These are phyloP conservation scores for Chloris gayana DNA, from an alignment of 176 grass and related monocot species.

Conservation along the genomic window DNA sequence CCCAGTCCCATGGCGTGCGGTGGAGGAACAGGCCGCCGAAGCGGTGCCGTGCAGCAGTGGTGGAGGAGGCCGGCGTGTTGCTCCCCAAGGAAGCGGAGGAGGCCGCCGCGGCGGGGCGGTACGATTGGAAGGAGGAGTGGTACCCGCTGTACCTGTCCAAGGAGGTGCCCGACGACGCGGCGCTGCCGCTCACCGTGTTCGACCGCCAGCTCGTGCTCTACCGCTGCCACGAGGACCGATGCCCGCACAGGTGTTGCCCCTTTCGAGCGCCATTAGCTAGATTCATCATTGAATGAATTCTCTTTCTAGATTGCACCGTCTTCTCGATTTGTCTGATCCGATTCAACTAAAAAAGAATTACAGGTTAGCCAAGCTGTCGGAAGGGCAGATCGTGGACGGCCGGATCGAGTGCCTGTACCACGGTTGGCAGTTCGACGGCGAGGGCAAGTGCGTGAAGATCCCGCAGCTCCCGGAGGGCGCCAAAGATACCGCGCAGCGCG, in stretches of 20 bases:
- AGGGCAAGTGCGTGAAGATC: conserved; percentile 89
- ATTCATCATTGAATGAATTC: no score
- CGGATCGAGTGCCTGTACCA: conserved; percentile 94
- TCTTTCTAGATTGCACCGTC: no score
- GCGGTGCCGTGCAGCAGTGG: conserved; percentile 48
- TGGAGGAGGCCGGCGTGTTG: conserved; percentile 64
- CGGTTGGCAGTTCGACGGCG: conserved; percentile 93
- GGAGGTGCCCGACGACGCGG: conserved; percentile 78
- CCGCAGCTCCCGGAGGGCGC: conserved; percentile 79
- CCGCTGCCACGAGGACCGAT: conserved; percentile 88
- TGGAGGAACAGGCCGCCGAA: conserved; percentile 1
- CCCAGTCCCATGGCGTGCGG: background rate
- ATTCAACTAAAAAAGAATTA: no score
- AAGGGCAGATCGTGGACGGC: conserved; percentile 86
- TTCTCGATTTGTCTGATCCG: no score
- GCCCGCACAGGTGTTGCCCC: conserved; percentile 88
- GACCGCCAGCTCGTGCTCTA: conserved; percentile 90
- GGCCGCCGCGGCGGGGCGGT: conserved; percentile 34
- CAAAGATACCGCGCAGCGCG: conserved; percentile 80
- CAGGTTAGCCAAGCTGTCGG: conserved; percentile 89
- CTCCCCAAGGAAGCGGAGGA: conserved; percentile 55
- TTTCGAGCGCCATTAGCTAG: no score
- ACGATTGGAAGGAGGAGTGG: conserved; percentile 96
- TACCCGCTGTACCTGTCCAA: conserved; percentile 84
- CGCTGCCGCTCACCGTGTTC: conserved; percentile 80